These are phyloP conservation scores for Solanum rostratum DNA, from an alignment of 257 asterid species.

Conservation along the genomic window DNA sequence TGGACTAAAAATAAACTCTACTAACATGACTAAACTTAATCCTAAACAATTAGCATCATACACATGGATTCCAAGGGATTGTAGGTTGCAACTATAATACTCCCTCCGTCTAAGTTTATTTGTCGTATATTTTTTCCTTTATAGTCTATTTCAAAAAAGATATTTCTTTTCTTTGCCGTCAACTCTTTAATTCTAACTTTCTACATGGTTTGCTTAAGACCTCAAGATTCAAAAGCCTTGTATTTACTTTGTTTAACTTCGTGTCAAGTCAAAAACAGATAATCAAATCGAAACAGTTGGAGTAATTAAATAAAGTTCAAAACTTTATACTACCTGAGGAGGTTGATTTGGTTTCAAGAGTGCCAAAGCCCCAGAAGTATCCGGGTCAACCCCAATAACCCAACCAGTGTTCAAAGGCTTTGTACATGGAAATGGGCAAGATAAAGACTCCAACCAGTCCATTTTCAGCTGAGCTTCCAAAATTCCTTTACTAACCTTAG, in stretches of 20 bases:
- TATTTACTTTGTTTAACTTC: too few species aligned
- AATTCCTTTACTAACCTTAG: slow-evolving; percentile 17
- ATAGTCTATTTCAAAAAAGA: too few species aligned
- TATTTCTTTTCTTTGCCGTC: too few species aligned
- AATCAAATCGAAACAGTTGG: too few species aligned
- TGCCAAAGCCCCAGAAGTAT: slow-evolving; percentile 69
- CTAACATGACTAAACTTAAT: neutral
- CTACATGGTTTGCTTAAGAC: too few species aligned
- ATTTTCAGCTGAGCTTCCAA: slow-evolving; percentile 29
- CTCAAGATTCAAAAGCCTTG: too few species aligned
- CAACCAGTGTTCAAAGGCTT: slow-evolving; percentile 30
- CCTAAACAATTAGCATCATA: neutral
- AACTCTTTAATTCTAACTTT: too few species aligned
- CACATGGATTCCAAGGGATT: neutral
- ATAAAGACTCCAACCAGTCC: slow-evolving; percentile 55
- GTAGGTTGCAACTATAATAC: neutral
- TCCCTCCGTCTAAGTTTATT: too few species aligned
- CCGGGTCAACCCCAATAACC: slow-evolving; percentile 76
- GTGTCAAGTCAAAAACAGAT: too few species aligned
- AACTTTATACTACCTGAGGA: slow-evolving; percentile 26
- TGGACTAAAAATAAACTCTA: neutral
- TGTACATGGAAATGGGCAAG: slow-evolving; percentile 32
- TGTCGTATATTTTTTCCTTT: too few species aligned
- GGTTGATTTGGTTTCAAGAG: slow-evolving; percentile 51
- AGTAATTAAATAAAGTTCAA: too few species aligned